Conservation (phyloP, 2,329 filamentous ascomycete genomes). For the Claviceps citrina region DNA sequence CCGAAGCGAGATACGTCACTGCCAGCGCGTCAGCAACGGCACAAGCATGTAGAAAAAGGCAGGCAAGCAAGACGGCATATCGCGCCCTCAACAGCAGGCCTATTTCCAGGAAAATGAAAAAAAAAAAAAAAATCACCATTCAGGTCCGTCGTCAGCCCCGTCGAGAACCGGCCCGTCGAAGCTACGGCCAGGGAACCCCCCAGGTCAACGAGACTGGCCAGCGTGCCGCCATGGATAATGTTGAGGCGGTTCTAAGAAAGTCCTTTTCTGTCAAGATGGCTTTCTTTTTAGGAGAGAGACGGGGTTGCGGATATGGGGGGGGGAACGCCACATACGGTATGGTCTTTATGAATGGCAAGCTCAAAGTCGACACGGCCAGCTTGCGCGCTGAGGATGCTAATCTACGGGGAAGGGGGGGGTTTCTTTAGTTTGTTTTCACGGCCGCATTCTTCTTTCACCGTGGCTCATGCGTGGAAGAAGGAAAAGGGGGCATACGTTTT, state of each 20-base stretch:
- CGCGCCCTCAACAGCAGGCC: too few species aligned
- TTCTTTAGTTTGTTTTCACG: too few species aligned
- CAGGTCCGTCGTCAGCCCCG: slow-evolving; percentile 49
- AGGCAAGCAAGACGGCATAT: too few species aligned
- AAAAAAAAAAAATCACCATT: too few species aligned
- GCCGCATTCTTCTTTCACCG: too few species aligned
- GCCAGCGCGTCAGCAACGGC: not conserved
- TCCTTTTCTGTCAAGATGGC: too few species aligned
- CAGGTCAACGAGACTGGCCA: slow-evolving; percentile 59
- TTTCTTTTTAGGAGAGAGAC: too few species aligned
- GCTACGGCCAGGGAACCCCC: slow-evolving; percentile 51
- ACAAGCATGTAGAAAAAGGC: too few species aligned
- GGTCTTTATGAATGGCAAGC: slow-evolving; percentile 56
- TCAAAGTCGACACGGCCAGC: slow-evolving; percentile 61
- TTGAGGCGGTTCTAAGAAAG: slow-evolving; percentile 51
- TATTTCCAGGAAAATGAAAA: too few species aligned
- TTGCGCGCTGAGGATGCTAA: slow-evolving; percentile 49
- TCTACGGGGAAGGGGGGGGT: slow-evolving; percentile 32
- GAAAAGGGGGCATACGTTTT: slow-evolving; percentile 7
- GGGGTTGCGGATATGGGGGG: too few species aligned
- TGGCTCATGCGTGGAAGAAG: too few species aligned
- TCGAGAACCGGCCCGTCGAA: slow-evolving; percentile 46
- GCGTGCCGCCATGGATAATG: slow-evolving; percentile 64
- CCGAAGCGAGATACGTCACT: slow-evolving; percentile 49
- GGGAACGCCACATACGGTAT: slow-evolving; percentile 57